These are phyloP conservation scores for Apiospora sp. DNA, from an alignment of 2,329 filamentous ascomycete genomes.

Conservation along the genomic window DNA sequence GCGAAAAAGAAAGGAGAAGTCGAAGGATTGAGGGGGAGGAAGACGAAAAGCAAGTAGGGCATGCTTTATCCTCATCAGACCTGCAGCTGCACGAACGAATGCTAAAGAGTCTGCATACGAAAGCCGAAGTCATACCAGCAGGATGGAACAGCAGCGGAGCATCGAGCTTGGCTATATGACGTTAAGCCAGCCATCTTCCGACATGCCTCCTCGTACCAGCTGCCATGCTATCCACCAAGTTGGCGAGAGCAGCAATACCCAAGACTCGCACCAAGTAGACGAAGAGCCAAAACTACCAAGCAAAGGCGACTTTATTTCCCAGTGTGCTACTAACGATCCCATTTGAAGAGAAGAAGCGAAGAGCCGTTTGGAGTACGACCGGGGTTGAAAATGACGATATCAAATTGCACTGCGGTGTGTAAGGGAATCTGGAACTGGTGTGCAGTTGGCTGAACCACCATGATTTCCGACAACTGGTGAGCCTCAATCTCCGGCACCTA, in stretches of 20 bases:
- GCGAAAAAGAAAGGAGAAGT: not conserved
- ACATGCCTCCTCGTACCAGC: not conserved
- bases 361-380: not conserved
- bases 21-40: not conserved
- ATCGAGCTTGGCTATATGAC: not conserved
- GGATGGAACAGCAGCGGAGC: not conserved
- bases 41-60: not conserved
- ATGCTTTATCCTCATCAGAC: slow-evolving; percentile 16
- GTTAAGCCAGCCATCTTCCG: not conserved
- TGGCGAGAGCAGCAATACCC: too few relatives aligned
- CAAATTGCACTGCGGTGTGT: not conserved
- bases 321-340: rapidly evolving
- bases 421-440: not conserved
- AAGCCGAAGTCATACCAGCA: not conserved
- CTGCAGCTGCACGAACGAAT: slow-evolving; percentile 10
- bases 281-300: not conserved
- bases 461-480: not conserved
- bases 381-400: not conserved
- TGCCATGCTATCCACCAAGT: not conserved
- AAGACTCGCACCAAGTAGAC: not conserved
- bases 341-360: not conserved
- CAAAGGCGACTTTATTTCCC: not conserved
- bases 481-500: slow-evolving; percentile 11
- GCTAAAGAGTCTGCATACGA: slow-evolving; percentile 9
- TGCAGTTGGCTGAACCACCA: not conserved